Conservation (phyloP, 2,329 filamentous ascomycete genomes). For the Colletotrichum spinosum region DNA sequence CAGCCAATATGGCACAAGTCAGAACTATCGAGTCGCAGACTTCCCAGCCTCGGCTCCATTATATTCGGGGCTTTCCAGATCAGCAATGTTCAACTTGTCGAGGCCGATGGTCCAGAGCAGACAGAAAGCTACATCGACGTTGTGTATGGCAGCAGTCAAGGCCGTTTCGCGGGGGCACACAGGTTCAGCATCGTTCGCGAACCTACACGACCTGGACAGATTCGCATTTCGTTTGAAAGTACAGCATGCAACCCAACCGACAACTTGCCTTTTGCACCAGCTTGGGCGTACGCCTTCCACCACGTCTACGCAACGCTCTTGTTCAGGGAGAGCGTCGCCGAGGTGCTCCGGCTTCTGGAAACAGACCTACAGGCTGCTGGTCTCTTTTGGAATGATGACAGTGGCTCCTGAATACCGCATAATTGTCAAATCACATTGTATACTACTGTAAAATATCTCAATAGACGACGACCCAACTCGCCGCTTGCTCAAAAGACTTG, state of each 20-base stretch:
- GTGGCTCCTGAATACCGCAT: no score
- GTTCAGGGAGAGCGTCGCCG: constrained; percentile 42
- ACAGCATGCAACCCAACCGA: constrained; percentile 43
- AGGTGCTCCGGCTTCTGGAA: constrained; percentile 24
- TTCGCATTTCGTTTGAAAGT: constrained; percentile 39
- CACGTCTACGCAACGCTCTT: constrained; percentile 41
- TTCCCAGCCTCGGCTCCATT: constrained; percentile 40
- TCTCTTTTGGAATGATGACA: accelerated
- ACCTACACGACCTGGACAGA: background rate
- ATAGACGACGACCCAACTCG: no score
- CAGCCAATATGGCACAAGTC: background rate
- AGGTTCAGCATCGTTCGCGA: constrained; percentile 43
- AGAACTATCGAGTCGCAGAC: background rate
- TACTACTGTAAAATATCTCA: no score
- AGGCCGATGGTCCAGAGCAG: background rate
- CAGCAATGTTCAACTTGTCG: constrained; percentile 32
- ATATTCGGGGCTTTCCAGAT: constrained; percentile 45
- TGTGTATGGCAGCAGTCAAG: constrained; percentile 43
- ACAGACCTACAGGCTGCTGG: no score
- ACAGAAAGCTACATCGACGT: constrained; percentile 45
- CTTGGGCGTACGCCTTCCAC: constrained; percentile 41
- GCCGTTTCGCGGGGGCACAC: constrained; percentile 44
- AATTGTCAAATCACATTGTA: no score
- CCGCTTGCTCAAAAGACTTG: no score
- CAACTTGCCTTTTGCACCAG: constrained; percentile 36